Percentiles rank a stretch among this genome's conserved stretches.
phyloP scores from a whole-genome alignment of 2,329 filamentous ascomycete genomes.

The Apiospora aurea region DNA sequence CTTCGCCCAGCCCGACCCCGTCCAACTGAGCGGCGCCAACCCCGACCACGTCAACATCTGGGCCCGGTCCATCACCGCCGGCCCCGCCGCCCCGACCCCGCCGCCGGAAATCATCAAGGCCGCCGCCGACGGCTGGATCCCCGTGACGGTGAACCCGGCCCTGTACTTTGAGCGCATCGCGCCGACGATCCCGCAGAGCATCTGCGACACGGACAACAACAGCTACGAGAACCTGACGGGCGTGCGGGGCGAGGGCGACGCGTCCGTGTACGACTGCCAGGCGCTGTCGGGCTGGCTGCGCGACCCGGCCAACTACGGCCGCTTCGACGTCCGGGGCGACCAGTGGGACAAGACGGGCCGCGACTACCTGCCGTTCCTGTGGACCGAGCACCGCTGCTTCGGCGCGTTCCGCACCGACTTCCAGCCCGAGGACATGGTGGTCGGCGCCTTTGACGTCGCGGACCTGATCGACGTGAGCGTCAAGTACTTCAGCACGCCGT shows the following conservation, averaged over 20 bases:
- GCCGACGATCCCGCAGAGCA: not conserved
- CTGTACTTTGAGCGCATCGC: not conserved
- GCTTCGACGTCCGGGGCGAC: not conserved
- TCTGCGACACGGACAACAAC: conserved; percentile 1
- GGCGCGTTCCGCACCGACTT: conserved; percentile 8
- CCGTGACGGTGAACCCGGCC: not conserved
- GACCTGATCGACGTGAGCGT: not conserved
- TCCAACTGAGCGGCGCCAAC: not conserved
- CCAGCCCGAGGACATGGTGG: not conserved
- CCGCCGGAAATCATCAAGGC: not conserved
- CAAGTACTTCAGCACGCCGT: not conserved
- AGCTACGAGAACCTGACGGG: conserved; percentile 15
- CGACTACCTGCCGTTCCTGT: not conserved
- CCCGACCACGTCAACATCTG: not conserved
- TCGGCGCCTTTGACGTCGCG: not conserved
- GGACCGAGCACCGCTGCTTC: not conserved
- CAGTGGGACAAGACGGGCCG: not conserved
- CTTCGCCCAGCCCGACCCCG: not conserved
- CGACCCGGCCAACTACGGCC: not conserved
- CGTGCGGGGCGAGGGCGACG: not conserved
- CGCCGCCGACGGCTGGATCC: not conserved
- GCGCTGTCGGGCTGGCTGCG: not conserved
- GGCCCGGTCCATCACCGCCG: not conserved
- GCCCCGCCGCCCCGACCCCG: not conserved
- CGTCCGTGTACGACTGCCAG: not conserved